phyloP scores from a whole-genome alignment of 2,329 filamentous ascomycete species.

The Penicillium oxalicum region DNA sequence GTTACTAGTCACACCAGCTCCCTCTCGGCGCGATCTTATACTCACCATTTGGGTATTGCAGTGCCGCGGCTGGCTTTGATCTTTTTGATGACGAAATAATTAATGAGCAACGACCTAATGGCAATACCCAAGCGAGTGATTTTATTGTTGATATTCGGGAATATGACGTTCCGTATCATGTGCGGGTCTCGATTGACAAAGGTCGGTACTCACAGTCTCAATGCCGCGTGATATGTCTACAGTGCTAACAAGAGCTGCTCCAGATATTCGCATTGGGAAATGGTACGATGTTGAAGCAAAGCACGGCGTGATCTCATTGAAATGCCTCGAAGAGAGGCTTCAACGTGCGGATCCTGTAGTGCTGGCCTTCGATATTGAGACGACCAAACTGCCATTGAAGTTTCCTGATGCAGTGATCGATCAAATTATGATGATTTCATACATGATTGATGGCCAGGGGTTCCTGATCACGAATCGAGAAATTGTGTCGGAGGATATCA shows the following conservation, averaged over 20 bases:
- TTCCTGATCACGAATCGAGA: conserved; percentile 97
- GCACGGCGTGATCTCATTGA: conserved; percentile 78
- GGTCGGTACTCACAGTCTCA: conserved; percentile 43
- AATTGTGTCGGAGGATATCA: conserved; percentile 94
- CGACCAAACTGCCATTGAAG: conserved; percentile 88
- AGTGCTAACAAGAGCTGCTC: conserved; percentile 18
- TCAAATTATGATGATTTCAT: conserved; percentile 99
- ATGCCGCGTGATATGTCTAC: not conserved
- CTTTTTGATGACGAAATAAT: conserved; percentile 89
- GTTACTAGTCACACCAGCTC: too few species aligned
- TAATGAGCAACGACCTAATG: conserved; percentile 72
- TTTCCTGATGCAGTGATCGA: conserved; percentile 93
- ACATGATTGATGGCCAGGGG: conserved; percentile 98
- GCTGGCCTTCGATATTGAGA: conserved; percentile 99
- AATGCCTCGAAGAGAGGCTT: conserved; percentile 78
- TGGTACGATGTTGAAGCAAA: conserved; percentile 97
- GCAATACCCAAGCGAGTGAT: conserved; percentile 84
- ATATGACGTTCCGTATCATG: conserved; percentile 98
- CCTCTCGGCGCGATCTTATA: not conserved
- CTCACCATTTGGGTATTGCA: conserved; percentile 27
- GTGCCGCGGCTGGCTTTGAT: conserved; percentile 77
- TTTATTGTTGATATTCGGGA: conserved; percentile 98
- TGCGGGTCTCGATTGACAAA: conserved; percentile 95
- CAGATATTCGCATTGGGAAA: conserved; percentile 90
- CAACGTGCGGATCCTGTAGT: conserved; percentile 94